These are phyloP conservation scores for Cynara cardunculus DNA, from an alignment of 129 eudicot genomes.

Conservation along the genomic window DNA sequence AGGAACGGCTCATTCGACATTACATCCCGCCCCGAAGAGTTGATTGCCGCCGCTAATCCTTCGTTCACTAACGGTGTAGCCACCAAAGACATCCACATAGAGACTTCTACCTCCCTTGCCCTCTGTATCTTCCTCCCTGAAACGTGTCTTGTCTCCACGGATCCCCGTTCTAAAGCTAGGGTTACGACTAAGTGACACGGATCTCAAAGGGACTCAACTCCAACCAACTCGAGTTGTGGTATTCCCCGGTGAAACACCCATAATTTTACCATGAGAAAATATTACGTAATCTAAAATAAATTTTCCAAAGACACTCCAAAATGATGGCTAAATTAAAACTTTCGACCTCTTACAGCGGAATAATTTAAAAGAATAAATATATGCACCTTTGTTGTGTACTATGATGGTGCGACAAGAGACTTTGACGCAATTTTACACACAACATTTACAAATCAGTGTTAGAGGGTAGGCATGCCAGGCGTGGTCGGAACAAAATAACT, in stretches of 20 bases:
- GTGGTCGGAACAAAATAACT: too few species aligned
- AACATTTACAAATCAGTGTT: too few species aligned
- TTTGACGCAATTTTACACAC: too few species aligned
- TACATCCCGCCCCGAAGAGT: conserved; percentile 68
- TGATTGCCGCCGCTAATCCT: conserved; percentile 56
- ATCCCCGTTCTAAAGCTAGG: conserved; percentile 18
- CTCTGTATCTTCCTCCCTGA: conserved; percentile 69
- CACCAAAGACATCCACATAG: conserved; percentile 70
- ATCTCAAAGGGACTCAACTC: neutral
- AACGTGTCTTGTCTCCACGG: conserved; percentile 38
- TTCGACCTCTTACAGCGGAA: too few species aligned
- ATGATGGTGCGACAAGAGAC: too few species aligned
- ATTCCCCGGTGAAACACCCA: conserved; percentile 34
- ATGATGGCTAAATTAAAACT: too few species aligned
- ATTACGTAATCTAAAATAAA: too few species aligned
- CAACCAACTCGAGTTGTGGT: neutral
- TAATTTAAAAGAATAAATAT: too few species aligned
- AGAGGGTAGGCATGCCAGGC: too few species aligned
- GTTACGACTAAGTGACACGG: conserved; percentile 10
- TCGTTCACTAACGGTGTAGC: conserved; percentile 65
- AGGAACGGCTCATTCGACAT: conserved; percentile 46
- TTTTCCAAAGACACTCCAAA: too few species aligned
- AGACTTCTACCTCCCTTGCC: conserved; percentile 55
- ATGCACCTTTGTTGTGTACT: too few species aligned
- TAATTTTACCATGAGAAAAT: too few species aligned